A percentile compares a stretch with the other conserved stretches of the same genome.
These are phyloP conservation scores for Turnera subulata DNA, from an alignment of 345 rosid genomes.

Conservation along the genomic window DNA sequence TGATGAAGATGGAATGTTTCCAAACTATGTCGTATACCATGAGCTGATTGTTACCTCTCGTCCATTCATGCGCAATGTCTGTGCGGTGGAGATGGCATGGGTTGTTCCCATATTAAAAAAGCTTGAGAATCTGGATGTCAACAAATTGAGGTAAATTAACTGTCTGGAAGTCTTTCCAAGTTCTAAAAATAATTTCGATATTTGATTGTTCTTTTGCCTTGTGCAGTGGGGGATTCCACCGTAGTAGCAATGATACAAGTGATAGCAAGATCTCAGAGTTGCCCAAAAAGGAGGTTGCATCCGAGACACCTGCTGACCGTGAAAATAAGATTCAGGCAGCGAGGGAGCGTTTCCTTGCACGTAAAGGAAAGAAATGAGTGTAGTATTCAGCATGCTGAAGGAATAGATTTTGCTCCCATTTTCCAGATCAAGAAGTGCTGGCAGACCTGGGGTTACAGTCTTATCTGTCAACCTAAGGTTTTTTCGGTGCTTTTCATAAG, in stretches of 20 bases:
- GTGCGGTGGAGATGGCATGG: constrained; percentile 70
- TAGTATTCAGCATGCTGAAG: neutral
- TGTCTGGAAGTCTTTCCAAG: neutral
- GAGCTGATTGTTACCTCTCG: constrained; percentile 81
- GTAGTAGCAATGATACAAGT: constrained; percentile 20
- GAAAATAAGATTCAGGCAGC: constrained; percentile 75
- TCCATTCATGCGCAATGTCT: constrained; percentile 77
- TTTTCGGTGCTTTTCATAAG: neutral
- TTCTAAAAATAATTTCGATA: constrained; percentile 1
- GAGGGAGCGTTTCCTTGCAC: constrained; percentile 84
- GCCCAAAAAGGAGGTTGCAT: constrained; percentile 20
- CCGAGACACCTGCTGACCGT: constrained; percentile 31
- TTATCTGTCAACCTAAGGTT: neutral
- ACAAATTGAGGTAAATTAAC: constrained; percentile 62
- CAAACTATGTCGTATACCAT: constrained; percentile 72
- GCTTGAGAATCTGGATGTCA: constrained; percentile 57
- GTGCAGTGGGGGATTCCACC: constrained; percentile 56
- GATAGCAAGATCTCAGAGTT: constrained; percentile 34
- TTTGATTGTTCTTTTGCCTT: neutral
- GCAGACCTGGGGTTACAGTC: neutral
- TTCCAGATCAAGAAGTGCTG: neutral
- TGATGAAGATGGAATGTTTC: constrained; percentile 68
- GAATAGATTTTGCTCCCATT: neutral
- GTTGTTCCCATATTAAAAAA: constrained; percentile 60
- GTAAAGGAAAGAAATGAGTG: constrained; percentile 57